Base-by-base conservation (phyloP, 139 green algal species). In the Diplosphaera chodatii region DNA sequence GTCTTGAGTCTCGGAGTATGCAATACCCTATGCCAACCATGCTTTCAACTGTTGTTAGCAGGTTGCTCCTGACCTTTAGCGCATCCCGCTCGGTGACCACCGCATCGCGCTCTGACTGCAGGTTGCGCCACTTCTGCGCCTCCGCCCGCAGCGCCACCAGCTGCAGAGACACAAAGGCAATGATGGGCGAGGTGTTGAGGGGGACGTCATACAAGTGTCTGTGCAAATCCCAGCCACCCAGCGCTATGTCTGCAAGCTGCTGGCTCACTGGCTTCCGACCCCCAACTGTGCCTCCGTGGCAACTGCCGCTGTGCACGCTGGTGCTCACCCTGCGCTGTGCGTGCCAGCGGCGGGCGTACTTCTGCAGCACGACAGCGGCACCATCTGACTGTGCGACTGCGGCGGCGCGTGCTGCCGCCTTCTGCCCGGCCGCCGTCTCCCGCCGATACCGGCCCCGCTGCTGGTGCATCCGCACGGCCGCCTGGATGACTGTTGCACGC, bases 361-460 rank as follows among this genome's bases (percentile, higher is more conserved):
- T 76, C 77, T 88, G 83, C 32, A 87, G 74, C 1, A 59, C 28
- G 2, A 80, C n/a, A 0, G 83, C 83, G 3, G 83, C 80, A 1
- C 41, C 41, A 8, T 25, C 29, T 1, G 70, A 59, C 23, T 16
- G 8, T 21, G 69, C 71, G 55, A 68, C 56, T 16, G 33, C 55
- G 1, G 68, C 70, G 16, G 48, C 78, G 0, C 74, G 64, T 16
- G 68, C 75, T 5, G 79, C 78, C 30, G 69, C 66, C 40, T 72
- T 70, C 25, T 63, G 48, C 31, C 82, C 84, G 3, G 75, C 48
- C 27, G 86, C 80, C 29, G 84, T 87, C 23, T 81, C 80, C 29
- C 67, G 56, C 21, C 78, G 34, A 72, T 85, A 89, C 29, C 72
- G 63, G 8, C 28, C 66, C 20, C 83, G 77, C 40, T 70, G 64